These are phyloP conservation scores for Ganoderma meredithae DNA, from an alignment of 1,284 basidiomycete species.

Conservation along the genomic window DNA sequence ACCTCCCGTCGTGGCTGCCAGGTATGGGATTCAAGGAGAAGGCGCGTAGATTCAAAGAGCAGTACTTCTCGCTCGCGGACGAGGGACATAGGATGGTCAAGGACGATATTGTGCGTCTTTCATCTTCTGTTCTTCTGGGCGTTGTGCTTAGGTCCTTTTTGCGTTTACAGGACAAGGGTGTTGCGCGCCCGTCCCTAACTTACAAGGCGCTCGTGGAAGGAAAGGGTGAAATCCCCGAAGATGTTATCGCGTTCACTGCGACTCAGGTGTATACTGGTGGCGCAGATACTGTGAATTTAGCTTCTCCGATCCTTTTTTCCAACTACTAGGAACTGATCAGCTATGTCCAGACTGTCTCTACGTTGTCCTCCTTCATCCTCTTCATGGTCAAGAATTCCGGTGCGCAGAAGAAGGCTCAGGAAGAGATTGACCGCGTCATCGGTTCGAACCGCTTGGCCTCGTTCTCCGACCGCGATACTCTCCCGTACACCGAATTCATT, in stretches of 20 bases:
- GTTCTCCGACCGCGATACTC: constrained; percentile 36
- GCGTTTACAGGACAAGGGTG: constrained; percentile 29
- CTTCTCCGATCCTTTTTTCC: background rate
- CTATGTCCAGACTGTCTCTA: constrained; percentile 19
- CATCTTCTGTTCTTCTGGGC: constrained; percentile 33
- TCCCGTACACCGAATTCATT: constrained; percentile 42
- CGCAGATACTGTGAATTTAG: constrained; percentile 22
- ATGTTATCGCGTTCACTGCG: constrained; percentile 23
- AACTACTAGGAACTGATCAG: background rate
- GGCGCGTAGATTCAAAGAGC: constrained; percentile 19
- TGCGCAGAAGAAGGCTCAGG: constrained; percentile 39
- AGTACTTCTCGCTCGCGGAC: constrained; percentile 21
- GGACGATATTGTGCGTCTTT: constrained; percentile 21
- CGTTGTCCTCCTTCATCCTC: constrained; percentile 36
- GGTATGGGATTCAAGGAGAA: constrained; percentile 36
- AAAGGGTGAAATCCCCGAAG: constrained; percentile 44
- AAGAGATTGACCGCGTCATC: constrained; percentile 42
- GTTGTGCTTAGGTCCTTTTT: constrained; percentile 51
- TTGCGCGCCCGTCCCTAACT: constrained; percentile 30
- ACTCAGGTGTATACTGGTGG: constrained; percentile 26
- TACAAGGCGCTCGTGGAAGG: constrained; percentile 60
- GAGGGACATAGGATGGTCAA: constrained; percentile 26
- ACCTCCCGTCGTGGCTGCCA: constrained; percentile 33
- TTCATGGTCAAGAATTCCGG: constrained; percentile 41
- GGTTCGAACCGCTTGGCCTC: constrained; percentile 41